A percentile compares a stretch with the other conserved stretches of the same genome.
These are phyloP conservation scores for Solanum lycopersicoides DNA, from an alignment of 257 asterid genomes.

Conservation along the genomic window DNA sequence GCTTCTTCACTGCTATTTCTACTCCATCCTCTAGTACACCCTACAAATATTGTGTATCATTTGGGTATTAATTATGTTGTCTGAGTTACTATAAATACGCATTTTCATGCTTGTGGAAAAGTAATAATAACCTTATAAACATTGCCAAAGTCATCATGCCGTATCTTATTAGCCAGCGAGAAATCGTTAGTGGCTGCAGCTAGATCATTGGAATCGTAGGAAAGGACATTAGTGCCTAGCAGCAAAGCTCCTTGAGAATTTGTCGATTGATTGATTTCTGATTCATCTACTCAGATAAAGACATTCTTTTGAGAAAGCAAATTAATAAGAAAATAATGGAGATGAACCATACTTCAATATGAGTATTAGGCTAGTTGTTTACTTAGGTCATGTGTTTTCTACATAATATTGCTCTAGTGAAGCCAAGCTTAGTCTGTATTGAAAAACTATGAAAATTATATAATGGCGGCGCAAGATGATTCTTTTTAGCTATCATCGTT, in stretches of 20 bases:
- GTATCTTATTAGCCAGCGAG: constrained; percentile 19
- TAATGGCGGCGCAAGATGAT: not conserved
- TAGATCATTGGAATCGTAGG: not conserved
- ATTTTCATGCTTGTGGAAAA: not conserved
- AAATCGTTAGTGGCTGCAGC: constrained; percentile 27
- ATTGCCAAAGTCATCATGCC: constrained; percentile 38
- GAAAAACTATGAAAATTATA: not conserved
- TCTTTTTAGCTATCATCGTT: not conserved
- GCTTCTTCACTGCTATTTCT: constrained; percentile 11
- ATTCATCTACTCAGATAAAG: not conserved
- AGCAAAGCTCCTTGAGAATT: not conserved
- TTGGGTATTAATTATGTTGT: not conserved
- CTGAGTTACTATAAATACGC: not conserved
- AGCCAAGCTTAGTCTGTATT: not conserved
- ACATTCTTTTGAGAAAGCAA: not conserved
- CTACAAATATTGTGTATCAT: not conserved
- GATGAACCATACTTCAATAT: not conserved
- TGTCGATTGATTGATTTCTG: not conserved
- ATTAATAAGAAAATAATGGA: not conserved
- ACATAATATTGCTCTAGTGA: not conserved
- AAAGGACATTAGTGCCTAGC: not conserved
- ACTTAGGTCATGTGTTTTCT: not conserved
- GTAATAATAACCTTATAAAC: constrained; percentile 26
- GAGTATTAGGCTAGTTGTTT: not conserved
- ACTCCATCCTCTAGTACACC: constrained; percentile 13